Evolutionary conservation across 139 green algal species (phyloP).

Genomic region (Pseudopediastrum boryanum): DNA sequence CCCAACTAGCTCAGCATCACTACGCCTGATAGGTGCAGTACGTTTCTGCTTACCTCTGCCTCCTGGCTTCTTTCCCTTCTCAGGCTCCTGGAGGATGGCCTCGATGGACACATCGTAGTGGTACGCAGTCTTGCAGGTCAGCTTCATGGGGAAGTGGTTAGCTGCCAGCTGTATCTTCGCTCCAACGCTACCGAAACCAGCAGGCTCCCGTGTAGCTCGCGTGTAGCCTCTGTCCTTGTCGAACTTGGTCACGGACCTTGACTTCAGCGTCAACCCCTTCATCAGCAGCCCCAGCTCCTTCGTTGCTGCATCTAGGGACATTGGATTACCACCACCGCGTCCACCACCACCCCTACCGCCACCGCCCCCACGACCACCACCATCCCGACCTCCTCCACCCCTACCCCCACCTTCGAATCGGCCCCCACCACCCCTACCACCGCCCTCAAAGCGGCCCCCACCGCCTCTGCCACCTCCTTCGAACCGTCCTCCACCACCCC

Average conservation of each 20-base stretch:
- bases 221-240: conserved; percentile 1
- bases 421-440: conserved; percentile 1
- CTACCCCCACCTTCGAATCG: not conserved
- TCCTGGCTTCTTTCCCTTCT: not conserved
- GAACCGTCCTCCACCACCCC: not conserved
- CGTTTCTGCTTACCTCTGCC: not conserved
- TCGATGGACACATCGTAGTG: conserved; percentile 38
- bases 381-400: conserved; percentile 15
- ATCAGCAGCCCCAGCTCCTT: not conserved
- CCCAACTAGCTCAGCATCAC: not conserved
- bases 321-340: not conserved
- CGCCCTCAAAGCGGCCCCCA: conserved; percentile 26
- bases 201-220: too few relatives aligned
- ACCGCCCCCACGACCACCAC: not conserved
- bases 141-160: conserved; percentile 33
- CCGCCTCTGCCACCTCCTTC: not conserved
- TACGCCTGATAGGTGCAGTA: not conserved
- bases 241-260: not conserved
- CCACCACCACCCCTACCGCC: not conserved
- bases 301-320: not conserved
- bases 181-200: too few relatives aligned
- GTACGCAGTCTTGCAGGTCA: conserved; percentile 16
- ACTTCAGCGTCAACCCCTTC: not conserved
- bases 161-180: not conserved
- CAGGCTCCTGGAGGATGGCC: conserved; percentile 7